Base-by-base conservation (phyloP, 257 asterid species). In the Cordia subcordata region DNA sequence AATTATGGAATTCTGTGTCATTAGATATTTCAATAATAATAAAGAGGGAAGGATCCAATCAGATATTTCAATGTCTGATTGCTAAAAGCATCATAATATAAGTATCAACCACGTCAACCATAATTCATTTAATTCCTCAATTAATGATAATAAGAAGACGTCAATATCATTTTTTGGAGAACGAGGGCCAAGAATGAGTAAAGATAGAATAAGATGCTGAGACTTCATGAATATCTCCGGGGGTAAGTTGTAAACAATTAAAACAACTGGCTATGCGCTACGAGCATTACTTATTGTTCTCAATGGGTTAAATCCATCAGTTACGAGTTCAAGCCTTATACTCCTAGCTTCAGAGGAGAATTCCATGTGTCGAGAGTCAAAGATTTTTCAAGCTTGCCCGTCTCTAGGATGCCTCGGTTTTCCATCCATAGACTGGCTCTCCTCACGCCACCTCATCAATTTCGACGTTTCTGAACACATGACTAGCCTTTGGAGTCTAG, bases 381-480 rank as follows among this genome's bases (percentile, higher is more conserved):
- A 60, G 12, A 13, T 11, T n/a, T 46, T 21, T 22, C 55, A 60
- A 4, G 55, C 22, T 16, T 20, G 11, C 5, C 45, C 50, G 33
- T 60, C 55, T 6, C 38, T 18, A 8, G 55, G 55, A 27, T 45
- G 65, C 55, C 40, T 8, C 18, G 18, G n/a, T 27, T 11, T 1
- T 15, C 37, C 52, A 58, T 42, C 18, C 0, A 12, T 58, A 6
- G 13, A 14, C 17, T 27, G 51, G 4, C 40, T 18, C 6, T 38
- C 62, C 15, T 16, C 18, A 58, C 39, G 63, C 63, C 63, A 59
- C 44, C 15, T 57, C 45, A 37, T 57, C 11, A 33, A 15, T n/a
- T n/a, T 1, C 10, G 61, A 4, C 5, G 5, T 56, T 6, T 60
- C 21, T 3, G 55, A 13, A 32, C 45, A 61, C 66, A 61, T 61